Percentiles rank a stretch among this genome's conserved stretches.
Evolutionary conservation across 2,329 filamentous ascomycete species (phyloP).

Genomic region (Claviceps sp.): DNA sequence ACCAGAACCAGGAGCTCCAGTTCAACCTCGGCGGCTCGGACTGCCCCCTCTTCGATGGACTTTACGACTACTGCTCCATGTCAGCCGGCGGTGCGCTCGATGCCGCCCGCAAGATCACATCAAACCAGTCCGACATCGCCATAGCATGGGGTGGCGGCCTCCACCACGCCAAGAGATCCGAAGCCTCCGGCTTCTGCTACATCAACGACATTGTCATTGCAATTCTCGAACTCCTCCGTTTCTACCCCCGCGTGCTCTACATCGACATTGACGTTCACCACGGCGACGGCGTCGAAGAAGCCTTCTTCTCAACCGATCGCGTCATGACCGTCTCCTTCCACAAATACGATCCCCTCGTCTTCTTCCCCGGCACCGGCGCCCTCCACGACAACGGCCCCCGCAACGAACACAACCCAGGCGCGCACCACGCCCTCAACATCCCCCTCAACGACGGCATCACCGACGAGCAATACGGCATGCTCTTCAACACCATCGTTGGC

Average conservation of each 20-base stretch:
- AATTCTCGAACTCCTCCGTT: conserved; percentile 73
- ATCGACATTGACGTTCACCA: conserved; percentile 92
- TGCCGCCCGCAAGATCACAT: conserved; percentile 77
- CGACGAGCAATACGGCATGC: conserved; percentile 72
- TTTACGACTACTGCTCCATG: conserved; percentile 89
- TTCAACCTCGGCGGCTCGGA: conserved; percentile 87
- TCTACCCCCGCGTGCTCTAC: conserved; percentile 77
- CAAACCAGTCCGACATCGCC: conserved; percentile 81
- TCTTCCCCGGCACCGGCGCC: conserved; percentile 86
- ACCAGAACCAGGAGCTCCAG: conserved; percentile 47
- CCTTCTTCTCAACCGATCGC: conserved; percentile 77
- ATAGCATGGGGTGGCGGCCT: conserved; percentile 96
- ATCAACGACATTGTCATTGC: conserved; percentile 97
- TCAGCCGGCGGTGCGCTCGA: conserved; percentile 86
- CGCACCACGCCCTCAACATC: conserved; percentile 82
- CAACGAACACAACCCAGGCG: conserved; percentile 72
- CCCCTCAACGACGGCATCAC: conserved; percentile 84
- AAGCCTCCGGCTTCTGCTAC: conserved; percentile 95
- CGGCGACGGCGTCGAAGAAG: conserved; percentile 81
- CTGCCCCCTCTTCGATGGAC: conserved; percentile 89
- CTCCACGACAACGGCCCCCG: conserved; percentile 74
- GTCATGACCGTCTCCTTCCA: conserved; percentile 93
- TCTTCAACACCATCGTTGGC: conserved; percentile 73
- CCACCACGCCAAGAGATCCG: conserved; percentile 88
- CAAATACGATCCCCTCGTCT: conserved; percentile 74